Base-by-base conservation (phyloP, 257 asterid species). In the Primulina huaijiensis region DNA sequence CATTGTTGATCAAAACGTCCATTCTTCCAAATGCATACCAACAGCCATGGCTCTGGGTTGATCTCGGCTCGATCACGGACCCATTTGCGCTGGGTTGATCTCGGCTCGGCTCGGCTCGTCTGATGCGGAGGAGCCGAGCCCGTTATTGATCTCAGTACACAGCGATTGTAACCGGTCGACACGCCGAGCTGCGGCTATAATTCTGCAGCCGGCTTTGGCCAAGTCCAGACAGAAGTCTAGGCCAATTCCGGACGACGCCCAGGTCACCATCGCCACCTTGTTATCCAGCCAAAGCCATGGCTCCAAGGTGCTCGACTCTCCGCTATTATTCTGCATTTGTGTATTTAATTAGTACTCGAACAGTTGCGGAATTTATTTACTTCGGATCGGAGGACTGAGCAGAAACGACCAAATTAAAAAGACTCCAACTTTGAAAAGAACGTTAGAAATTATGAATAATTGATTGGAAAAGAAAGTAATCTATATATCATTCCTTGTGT, bases 11-110 rank as follows among this genome's bases (percentile, higher is more conserved):
- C 79, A 88, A 77, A 63, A 66, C 90, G 72, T 86, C 92, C 6
- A 88, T 83, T 40, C 74, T 77, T 34, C 89, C 95, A 52, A 86
- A 88, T 0, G 84, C 86, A 25, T 76, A 83, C 91, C 91, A 89
- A n/a, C n/a, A 67, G 93, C 93, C 75, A n/a, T n/a, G n/a, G n/a
- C 76, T 80, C 65, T 76, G 68, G 34, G 82, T 91, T 0, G 86
- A 74, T n/a, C n/a, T n/a, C 11, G 82, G 80, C 64, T 76, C 83
- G 21, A 87, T 73, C 0, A 70, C 29, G 3, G 78, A n/a, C 4
- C 75, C 86, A 40, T 64, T 57, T 3, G 84, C 81, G 61, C 75
- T 20, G 21, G 27, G 2, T 25, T 55, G 60, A 11, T 16, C n/a
- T n/a, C n/a, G n/a, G n/a, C 61, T 3, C 10, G 37, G 38, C 25